These are phyloP conservation scores for Zymoseptoria brevis DNA, from an alignment of 2,329 filamentous ascomycete genomes.

Conservation along the genomic window DNA sequence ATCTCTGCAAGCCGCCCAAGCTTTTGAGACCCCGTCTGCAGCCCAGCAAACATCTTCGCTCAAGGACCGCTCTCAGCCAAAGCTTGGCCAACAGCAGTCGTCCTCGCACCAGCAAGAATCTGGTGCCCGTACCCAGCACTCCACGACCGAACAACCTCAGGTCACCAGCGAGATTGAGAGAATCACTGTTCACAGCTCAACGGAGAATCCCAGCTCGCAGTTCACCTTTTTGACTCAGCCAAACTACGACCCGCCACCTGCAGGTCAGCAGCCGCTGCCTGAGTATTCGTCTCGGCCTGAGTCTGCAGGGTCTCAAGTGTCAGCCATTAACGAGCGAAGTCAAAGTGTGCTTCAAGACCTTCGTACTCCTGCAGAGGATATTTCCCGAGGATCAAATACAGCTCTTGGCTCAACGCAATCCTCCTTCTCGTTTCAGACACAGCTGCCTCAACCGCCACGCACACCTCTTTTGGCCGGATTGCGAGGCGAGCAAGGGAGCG, in stretches of 20 bases:
- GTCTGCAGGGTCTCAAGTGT: not conserved
- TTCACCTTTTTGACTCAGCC: slow-evolving; percentile 5
- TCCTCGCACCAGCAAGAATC: not conserved
- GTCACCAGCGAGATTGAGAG: not conserved
- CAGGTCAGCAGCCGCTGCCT: slow-evolving; percentile 8
- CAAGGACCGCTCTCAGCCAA: not conserved
- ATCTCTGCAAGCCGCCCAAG: not conserved
- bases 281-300: slow-evolving; percentile 2
- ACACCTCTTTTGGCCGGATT: not conserved
- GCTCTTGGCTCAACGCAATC: slow-evolving; percentile 1
- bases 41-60: not conserved
- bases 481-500: not conserved
- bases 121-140: not conserved
- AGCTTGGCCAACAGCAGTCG: not conserved
- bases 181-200: slow-evolving; percentile 3
- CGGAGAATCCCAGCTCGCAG: not conserved
- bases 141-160: not conserved
- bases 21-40: not conserved
- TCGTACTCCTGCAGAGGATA: not conserved
- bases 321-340: not conserved
- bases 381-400: not conserved
- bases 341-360: not conserved
- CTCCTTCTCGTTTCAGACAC: slow-evolving; percentile 20
- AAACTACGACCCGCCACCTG: slow-evolving; percentile 13
- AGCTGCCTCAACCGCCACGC: slow-evolving; percentile 5